These are phyloP conservation scores for Calcarisporium arbuscula DNA, from an alignment of 2,329 filamentous ascomycete genomes.

Conservation along the genomic window DNA sequence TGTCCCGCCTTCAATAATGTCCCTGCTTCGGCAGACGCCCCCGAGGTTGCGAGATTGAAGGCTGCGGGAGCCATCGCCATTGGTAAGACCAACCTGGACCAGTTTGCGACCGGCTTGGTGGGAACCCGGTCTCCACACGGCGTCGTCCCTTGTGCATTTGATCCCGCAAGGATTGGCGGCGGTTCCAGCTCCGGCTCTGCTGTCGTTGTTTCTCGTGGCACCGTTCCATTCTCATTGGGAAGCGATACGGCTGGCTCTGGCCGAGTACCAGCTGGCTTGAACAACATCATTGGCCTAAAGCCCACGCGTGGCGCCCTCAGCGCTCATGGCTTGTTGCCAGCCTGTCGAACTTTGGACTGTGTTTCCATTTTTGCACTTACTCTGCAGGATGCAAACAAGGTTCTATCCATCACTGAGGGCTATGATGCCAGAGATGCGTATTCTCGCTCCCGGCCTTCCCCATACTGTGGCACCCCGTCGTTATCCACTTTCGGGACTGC, in stretches of 20 bases:
- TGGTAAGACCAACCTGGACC: constrained; percentile 56
- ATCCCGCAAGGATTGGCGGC: constrained; percentile 30
- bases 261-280: constrained; percentile 46
- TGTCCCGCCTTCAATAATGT: constrained; percentile 42
- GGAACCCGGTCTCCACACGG: constrained; percentile 56
- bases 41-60: constrained; percentile 42
- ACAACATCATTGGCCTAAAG: constrained; percentile 45
- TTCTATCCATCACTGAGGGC: constrained; percentile 42
- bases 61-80: constrained; percentile 49
- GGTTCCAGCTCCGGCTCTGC: constrained; percentile 54
- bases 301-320: constrained; percentile 49
- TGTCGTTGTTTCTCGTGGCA: constrained; percentile 45
- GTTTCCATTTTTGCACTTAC: constrained; percentile 47
- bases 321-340: constrained; percentile 43
- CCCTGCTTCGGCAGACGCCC: constrained; percentile 37
- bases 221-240: constrained; percentile 50
- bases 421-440: constrained; percentile 45
- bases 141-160: constrained; percentile 46
- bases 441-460: constrained; percentile 32
- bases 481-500: constrained; percentile 23
- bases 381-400: constrained; percentile 40
- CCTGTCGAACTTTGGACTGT: constrained; percentile 52
- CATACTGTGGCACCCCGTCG: background rate
- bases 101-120: constrained; percentile 56
- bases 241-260: constrained; percentile 52